A percentile compares a stretch with the other conserved stretches of the same genome.
Evolutionary conservation across 2,329 filamentous ascomycete species (phyloP).

Genomic region (Cryphonectria carpinicola): DNA sequence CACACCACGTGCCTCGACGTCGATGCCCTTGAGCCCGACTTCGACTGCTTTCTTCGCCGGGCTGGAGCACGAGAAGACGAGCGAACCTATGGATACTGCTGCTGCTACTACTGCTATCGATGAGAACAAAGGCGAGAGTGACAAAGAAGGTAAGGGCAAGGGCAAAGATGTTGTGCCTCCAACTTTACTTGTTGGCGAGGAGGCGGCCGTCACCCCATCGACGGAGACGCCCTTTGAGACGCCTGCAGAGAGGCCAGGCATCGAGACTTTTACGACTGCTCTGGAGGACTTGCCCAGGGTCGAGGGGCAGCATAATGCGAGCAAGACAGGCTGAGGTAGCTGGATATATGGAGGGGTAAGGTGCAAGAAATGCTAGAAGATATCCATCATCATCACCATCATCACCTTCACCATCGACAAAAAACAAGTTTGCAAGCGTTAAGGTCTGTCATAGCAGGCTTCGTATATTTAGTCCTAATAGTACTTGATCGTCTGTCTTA

Average conservation of each 20-base stretch:
- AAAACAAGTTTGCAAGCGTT: too few relatives aligned
- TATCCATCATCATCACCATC: not conserved
- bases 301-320: constrained; percentile 23
- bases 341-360: not conserved
- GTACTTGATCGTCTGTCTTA: too few relatives aligned
- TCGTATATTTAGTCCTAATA: too few relatives aligned
- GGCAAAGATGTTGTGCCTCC: constrained; percentile 8
- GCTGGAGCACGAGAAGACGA: constrained; percentile 14
- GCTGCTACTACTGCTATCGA: not conserved
- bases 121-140: not conserved
- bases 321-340: not conserved
- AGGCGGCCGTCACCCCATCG: constrained; percentile 20
- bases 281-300: constrained; percentile 46
- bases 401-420: too few relatives aligned
- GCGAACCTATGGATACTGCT: not conserved
- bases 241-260: constrained; percentile 40
- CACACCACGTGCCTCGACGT: constrained; percentile 34
- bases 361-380: not conserved
- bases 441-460: too few relatives aligned
- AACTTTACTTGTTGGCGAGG: constrained; percentile 10
- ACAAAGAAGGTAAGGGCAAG: constrained; percentile 1
- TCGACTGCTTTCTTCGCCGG: not conserved
- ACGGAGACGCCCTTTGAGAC: constrained; percentile 1
- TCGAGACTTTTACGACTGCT: constrained; percentile 63
- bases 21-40: constrained; percentile 41